Evolutionary conservation across 495 filamentous ascomycete genomes (phyloP).

Genomic region (Articulospora tetracladia): DNA sequence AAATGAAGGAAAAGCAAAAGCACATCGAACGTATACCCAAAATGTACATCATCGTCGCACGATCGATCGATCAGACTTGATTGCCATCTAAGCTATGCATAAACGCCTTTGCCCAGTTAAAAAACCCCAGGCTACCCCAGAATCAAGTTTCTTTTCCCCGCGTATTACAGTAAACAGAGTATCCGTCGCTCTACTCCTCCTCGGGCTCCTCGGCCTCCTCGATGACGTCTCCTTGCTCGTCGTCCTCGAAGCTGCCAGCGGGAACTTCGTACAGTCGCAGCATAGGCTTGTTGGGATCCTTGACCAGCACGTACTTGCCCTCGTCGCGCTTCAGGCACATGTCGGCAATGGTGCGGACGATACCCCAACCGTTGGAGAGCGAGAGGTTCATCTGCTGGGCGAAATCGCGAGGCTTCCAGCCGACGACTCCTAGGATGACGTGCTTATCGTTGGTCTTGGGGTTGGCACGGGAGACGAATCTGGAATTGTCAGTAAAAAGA

Average conservation of each 20-base stretch:
- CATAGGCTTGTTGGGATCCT: constrained; percentile 95
- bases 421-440: constrained; percentile 90
- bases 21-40: too few species aligned
- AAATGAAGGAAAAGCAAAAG: too few species aligned
- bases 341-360: constrained; percentile 94
- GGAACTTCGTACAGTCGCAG: constrained; percentile 92
- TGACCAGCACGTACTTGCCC: constrained; percentile 67
- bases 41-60: neutral
- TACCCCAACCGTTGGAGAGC: constrained; percentile 96
- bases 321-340: constrained; percentile 73
- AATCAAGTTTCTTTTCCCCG: neutral
- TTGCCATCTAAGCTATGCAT: constrained; percentile 11
- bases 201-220: constrained; percentile 25
- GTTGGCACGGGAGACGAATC: constrained; percentile 90
- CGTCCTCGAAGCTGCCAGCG: constrained; percentile 79
- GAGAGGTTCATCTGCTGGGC: constrained; percentile 97
- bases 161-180: neutral
- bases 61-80: neutral
- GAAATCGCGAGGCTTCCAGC: constrained; percentile 96
- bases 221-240: constrained; percentile 27
- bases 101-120: neutral
- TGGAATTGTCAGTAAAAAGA: constrained; percentile 30
- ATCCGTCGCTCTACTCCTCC: constrained; percentile 7
- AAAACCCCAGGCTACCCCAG: neutral
- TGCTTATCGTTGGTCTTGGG: constrained; percentile 87